Evolutionary conservation across 768 basidiomycete genomes (phyloP).

Genomic region (Leccinum uliginosum): DNA sequence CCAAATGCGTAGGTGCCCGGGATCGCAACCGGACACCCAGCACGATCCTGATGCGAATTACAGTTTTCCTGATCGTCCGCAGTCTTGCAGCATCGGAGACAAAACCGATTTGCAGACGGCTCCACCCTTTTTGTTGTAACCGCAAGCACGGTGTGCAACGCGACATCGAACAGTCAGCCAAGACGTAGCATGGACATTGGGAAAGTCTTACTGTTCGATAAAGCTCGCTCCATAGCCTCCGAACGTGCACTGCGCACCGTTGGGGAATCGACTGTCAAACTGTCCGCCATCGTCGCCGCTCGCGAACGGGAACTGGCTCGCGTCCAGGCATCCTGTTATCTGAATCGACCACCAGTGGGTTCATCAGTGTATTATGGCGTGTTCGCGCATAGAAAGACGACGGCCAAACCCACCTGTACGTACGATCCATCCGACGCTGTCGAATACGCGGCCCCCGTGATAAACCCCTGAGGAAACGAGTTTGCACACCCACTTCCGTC

Average conservation of each 20-base stretch:
- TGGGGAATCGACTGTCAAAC: constrained; percentile 46
- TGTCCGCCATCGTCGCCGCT: constrained; percentile 43
- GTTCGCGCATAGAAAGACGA: not conserved
- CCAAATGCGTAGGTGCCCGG: constrained; percentile 47
- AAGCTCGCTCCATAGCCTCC: constrained; percentile 51
- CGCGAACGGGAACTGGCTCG: constrained; percentile 29
- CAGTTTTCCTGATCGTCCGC: constrained; percentile 44
- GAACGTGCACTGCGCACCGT: constrained; percentile 50
- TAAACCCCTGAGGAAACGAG: constrained; percentile 33
- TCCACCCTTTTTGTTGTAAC: constrained; percentile 35
- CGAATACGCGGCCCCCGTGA: constrained; percentile 33
- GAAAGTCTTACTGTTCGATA: constrained; percentile 40
- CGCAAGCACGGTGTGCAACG: not conserved
- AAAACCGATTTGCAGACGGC: constrained; percentile 43
- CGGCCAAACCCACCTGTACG: constrained; percentile 31
- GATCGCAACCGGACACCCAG: constrained; percentile 39
- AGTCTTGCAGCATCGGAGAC: constrained; percentile 43
- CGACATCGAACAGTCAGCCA: not conserved
- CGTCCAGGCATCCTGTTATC: constrained; percentile 39
- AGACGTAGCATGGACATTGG: not conserved
- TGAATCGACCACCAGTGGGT: constrained; percentile 3
- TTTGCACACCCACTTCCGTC: constrained; percentile 27
- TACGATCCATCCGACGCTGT: constrained; percentile 35
- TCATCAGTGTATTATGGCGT: not conserved
- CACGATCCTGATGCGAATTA: constrained; percentile 47